Conservation (phyloP, 257 asterid genomes). For the Primulina eburnea region DNA sequence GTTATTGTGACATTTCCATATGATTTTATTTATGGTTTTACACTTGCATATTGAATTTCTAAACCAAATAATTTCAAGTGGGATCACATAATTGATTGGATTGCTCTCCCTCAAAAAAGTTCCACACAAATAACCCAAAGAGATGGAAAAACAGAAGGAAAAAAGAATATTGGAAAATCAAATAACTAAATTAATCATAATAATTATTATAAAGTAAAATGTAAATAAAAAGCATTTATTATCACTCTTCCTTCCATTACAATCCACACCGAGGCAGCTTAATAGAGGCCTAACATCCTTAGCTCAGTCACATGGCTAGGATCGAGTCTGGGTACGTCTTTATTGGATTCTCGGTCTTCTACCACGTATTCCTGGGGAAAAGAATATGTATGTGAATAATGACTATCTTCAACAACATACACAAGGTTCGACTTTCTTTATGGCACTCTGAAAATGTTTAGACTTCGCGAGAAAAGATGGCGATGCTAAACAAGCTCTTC, state of each 20-base stretch:
- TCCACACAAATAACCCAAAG: neutral
- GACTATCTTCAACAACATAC: neutral
- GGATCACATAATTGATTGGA: too few species aligned
- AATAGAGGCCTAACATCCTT: slow-evolving; percentile 86
- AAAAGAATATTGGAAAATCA: neutral
- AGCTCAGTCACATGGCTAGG: slow-evolving; percentile 81
- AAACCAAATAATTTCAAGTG: too few species aligned
- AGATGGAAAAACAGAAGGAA: neutral
- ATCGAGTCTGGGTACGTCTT: slow-evolving; percentile 70
- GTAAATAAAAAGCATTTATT: neutral
- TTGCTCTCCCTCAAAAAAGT: too few species aligned
- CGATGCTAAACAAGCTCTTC: neutral
- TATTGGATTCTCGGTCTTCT: slow-evolving; percentile 75
- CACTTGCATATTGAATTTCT: too few species aligned
- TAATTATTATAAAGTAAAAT: neutral
- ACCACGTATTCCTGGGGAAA: slow-evolving; percentile 76
- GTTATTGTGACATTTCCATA: too few species aligned
- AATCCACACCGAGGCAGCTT: slow-evolving; percentile 22
- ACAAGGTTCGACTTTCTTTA: neutral
- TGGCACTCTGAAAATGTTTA: neutral
- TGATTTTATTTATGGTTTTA: too few species aligned
- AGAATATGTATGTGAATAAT: neutral
- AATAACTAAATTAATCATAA: too few species aligned
- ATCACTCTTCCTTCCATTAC: neutral
- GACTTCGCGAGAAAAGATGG: neutral